Conservation (phyloP, 164 flowering plant species). For the Saururus chinensis region DNA sequence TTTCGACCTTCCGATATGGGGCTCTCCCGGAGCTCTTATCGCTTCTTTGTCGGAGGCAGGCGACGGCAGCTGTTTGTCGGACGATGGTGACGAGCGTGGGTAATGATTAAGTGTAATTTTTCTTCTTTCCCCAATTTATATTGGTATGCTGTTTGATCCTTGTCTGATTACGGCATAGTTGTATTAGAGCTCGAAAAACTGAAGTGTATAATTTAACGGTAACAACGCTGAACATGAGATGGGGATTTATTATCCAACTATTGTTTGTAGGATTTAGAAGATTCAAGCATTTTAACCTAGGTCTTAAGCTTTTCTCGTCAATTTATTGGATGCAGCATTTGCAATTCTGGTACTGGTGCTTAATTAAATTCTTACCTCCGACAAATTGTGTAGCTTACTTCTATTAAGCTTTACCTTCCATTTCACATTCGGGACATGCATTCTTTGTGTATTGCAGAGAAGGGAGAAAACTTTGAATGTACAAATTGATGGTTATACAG, state of each 20-base stretch:
- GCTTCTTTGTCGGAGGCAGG: slow-evolving; percentile 24
- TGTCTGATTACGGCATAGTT: too few relatives aligned
- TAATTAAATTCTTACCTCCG: too few relatives aligned
- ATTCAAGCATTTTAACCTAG: too few relatives aligned
- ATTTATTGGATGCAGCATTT: neutral
- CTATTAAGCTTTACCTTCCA: neutral
- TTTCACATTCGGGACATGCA: neutral
- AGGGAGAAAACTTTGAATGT: neutral
- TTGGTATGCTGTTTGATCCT: neutral
- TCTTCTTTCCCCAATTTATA: too few relatives aligned
- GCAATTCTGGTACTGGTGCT: too few relatives aligned
- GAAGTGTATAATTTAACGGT: neutral
- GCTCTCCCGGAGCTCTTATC: slow-evolving; percentile 33
- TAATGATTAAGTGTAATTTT: neutral
- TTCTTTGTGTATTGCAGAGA: neutral
- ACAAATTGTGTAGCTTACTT: neutral
- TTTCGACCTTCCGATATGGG: slow-evolving; percentile 53
- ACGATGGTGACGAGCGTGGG: neutral
- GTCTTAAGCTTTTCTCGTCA: too few relatives aligned
- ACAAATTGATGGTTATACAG: neutral
- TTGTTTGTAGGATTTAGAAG: too few relatives aligned
- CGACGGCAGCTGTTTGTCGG: slow-evolving; percentile 6
- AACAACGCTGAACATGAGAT: neutral
- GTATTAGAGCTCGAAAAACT: neutral
- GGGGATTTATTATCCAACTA: neutral